Evolutionary conservation across 2,329 filamentous ascomycete genomes (phyloP), one percentile per base, ranked within the genome.

Genomic region (Cercospora sesami): DNA sequence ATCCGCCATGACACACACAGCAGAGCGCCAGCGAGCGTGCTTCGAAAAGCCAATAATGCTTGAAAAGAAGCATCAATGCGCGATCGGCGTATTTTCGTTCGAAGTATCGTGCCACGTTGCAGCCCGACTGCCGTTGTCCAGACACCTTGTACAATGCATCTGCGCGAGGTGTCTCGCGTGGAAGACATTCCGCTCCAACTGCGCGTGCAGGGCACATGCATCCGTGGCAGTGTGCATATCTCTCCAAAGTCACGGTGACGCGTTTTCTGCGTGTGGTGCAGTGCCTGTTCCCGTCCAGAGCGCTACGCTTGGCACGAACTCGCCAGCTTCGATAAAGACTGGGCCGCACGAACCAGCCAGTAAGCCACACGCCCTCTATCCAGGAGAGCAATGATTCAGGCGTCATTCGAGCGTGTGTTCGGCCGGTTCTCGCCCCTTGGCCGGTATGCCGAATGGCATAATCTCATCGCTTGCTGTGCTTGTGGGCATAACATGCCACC

Each of bases 91-190:
- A 26, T n/a, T 30, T n/a, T 30, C 53, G 53, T 33, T n/a, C 14
- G 21, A 42, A 60, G 58, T 26, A 23, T 60, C 31, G 58, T 60
- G 58, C 58, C 58, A 42, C 58, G 58, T 60, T 33, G 58, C 58
- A 36, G 58, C 58, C 58, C 58, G 21, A 60, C 30, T 26, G 31
- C 53, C 53, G 53, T 28, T 12, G 26, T 28, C 18, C 18, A 23
- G 48, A 58, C 14, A 58, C 53, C 53, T 33, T 30, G 53, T 21
- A 53, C 21, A 21, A 28, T 53, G 48, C 48, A 53, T 42, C 36
- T 42, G 36, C 4, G 26, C 21, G 48, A 53, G 48, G 18, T 12
- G 21, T 28, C 21, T 53, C 48, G 48, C 48, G 48, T 53, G 48
- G 48, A 53, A 53, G 48, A 42, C 26, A 28, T 53, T 53, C 48